These are phyloP conservation scores for Didymella pomorum DNA, from an alignment of 2,329 filamentous ascomycete species.

Conservation along the genomic window DNA sequence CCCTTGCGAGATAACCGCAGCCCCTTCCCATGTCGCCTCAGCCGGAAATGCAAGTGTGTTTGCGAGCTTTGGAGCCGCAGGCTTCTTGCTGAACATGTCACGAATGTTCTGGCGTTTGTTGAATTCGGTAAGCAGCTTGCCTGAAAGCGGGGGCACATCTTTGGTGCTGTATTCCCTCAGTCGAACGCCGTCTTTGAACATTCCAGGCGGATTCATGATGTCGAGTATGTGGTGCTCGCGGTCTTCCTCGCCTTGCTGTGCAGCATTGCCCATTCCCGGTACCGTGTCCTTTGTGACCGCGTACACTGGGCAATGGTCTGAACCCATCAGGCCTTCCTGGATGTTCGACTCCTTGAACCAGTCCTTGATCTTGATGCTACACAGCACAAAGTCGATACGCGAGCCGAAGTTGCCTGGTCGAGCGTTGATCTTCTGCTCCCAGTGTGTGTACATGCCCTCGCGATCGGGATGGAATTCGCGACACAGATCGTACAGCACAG, in stretches of 20 bases:
- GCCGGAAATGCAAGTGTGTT: slow-evolving; percentile 9
- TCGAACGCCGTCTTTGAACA: slow-evolving; percentile 73
- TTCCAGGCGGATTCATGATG: slow-evolving; percentile 77
- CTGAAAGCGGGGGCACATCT: slow-evolving; percentile 77
- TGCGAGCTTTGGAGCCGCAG: slow-evolving; percentile 18
- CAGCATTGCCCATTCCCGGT: slow-evolving; percentile 34
- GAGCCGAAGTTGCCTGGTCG: slow-evolving; percentile 93
- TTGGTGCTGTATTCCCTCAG: slow-evolving; percentile 68
- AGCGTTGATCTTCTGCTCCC: slow-evolving; percentile 95
- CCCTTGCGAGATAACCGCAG: slow-evolving; percentile 13
- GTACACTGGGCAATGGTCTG: slow-evolving; percentile 95
- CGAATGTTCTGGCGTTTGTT: slow-evolving; percentile 83
- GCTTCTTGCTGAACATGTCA: slow-evolving; percentile 79
- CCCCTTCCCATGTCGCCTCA: slow-evolving; percentile 7
- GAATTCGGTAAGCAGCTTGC: slow-evolving; percentile 86
- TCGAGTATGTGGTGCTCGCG: slow-evolving; percentile 68
- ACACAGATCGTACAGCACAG: slow-evolving; percentile 84
- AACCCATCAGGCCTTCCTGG: slow-evolving; percentile 91
- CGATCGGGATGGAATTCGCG: slow-evolving; percentile 81
- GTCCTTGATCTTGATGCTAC: slow-evolving; percentile 76
- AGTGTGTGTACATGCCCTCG: slow-evolving; percentile 94
- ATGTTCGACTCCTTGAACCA: slow-evolving; percentile 88
- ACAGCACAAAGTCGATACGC: slow-evolving; percentile 92
- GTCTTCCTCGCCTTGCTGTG: slow-evolving; percentile 32
- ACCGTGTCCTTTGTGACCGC: slow-evolving; percentile 74